These are phyloP conservation scores for Zalerion maritima DNA, from an alignment of 495 filamentous ascomycete species.

Conservation along the genomic window DNA sequence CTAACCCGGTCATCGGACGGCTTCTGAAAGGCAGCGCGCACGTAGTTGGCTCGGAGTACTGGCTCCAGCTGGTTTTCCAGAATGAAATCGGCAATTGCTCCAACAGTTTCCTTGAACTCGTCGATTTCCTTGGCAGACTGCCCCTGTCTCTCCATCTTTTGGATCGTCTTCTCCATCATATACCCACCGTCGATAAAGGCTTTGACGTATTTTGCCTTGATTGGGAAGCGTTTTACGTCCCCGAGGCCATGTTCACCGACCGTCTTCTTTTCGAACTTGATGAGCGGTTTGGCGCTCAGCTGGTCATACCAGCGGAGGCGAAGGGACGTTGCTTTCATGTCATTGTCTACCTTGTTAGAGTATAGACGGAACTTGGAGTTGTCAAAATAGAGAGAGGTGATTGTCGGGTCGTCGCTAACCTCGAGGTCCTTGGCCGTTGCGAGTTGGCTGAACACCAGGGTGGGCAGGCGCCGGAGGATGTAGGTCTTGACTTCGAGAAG, in stretches of 20 bases:
- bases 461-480: slow-evolving; percentile 76
- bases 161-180: slow-evolving; percentile 76
- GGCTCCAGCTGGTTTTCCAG: slow-evolving; percentile 65
- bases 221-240: slow-evolving; percentile 60
- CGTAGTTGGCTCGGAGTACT: slow-evolving; percentile 82
- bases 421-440: slow-evolving; percentile 64
- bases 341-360: slow-evolving; percentile 63
- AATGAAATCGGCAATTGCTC: slow-evolving; percentile 69
- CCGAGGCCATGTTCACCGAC: slow-evolving; percentile 59
- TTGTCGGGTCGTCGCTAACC: slow-evolving; percentile 66
- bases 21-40: slow-evolving; percentile 90
- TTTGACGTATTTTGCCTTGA: slow-evolving; percentile 91
- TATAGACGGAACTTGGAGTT: slow-evolving; percentile 74
- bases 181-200: slow-evolving; percentile 78
- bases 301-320: slow-evolving; percentile 87
- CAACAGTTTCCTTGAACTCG: slow-evolving; percentile 55
- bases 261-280: slow-evolving; percentile 80
- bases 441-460: slow-evolving; percentile 82
- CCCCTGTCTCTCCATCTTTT: slow-evolving; percentile 62
- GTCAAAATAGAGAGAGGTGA: slow-evolving; percentile 95
- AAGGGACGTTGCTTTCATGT: slow-evolving; percentile 65
- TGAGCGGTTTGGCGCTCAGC: slow-evolving; percentile 57
- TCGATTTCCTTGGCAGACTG: slow-evolving; percentile 45
- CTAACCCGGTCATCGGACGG: slow-evolving; percentile 82
- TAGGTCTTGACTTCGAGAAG: slow-evolving; percentile 90